Conservation (phyloP, 75 land plant species). For the Picea glauca region DNA sequence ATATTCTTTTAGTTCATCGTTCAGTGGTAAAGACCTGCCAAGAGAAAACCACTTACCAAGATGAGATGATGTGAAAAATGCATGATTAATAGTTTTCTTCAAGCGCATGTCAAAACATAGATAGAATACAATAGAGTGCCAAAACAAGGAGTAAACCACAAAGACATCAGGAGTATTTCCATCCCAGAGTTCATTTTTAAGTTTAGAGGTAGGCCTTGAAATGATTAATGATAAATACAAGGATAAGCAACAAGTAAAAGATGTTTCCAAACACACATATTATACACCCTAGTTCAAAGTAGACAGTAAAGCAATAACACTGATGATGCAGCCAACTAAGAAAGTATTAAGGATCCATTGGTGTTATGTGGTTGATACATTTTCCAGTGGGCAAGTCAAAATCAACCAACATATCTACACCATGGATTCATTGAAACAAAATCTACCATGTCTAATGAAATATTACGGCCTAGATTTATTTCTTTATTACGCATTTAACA, state of each 20-base stretch:
- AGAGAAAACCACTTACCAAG: neutral
- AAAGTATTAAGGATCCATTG: neutral
- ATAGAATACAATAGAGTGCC: neutral
- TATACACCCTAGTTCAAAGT: neutral
- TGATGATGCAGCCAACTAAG: neutral
- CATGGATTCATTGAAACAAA: too few species aligned
- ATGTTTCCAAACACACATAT: neutral
- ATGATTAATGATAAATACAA: neutral
- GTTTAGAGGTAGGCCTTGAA: neutral
- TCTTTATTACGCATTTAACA: too few species aligned
- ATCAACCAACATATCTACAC: too few species aligned
- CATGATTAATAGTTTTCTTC: neutral
- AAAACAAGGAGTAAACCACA: neutral
- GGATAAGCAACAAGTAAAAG: neutral
- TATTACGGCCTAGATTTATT: too few species aligned
- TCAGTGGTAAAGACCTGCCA: conserved; percentile 20
- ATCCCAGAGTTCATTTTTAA: neutral
- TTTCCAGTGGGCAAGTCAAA: too few species aligned
- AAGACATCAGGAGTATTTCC: neutral
- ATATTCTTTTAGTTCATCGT: conserved; percentile 15
- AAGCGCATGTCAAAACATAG: neutral
- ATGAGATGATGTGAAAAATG: neutral
- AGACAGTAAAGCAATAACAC: neutral
- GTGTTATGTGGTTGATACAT: too few species aligned
- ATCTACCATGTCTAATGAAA: too few species aligned